Evolutionary conservation across 306 rosid genomes (phyloP).

Genomic region (Prunus davidiana): DNA sequence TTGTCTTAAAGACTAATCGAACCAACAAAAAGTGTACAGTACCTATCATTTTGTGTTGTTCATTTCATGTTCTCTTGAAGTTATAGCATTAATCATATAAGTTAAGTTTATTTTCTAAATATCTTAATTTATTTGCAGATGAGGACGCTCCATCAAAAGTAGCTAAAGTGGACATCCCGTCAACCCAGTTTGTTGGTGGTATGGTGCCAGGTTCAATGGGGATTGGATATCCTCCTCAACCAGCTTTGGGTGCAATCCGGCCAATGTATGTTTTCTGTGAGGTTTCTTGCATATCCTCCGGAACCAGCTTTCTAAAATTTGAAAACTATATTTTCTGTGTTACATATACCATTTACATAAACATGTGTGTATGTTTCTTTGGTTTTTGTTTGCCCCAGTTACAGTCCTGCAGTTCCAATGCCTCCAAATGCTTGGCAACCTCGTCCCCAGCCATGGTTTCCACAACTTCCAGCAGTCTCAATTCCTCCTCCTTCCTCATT

Average conservation of each 20-base stretch:
- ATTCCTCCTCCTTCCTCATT: conserved; percentile 67
- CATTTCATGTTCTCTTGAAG: background rate
- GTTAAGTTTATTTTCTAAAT: conserved; percentile 14
- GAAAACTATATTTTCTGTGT: background rate
- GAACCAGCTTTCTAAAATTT: background rate
- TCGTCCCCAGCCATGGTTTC: conserved; percentile 86
- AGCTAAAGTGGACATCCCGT: conserved; percentile 70
- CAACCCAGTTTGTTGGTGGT: conserved; percentile 58
- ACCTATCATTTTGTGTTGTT: background rate
- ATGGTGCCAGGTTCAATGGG: conserved; percentile 70
- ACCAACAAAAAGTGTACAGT: background rate
- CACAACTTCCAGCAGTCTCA: conserved; percentile 69
- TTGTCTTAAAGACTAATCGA: background rate
- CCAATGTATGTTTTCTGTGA: conserved; percentile 59
- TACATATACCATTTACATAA: background rate
- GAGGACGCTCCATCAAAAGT: conserved; percentile 71
- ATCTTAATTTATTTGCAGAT: conserved; percentile 41
- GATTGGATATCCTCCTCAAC: conserved; percentile 67
- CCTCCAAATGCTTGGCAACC: conserved; percentile 76
- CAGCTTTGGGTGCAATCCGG: conserved; percentile 54
- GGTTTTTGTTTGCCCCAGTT: conserved; percentile 43
- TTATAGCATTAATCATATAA: background rate
- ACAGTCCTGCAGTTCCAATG: conserved; percentile 54
- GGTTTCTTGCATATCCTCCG: background rate
- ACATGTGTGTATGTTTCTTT: background rate